Evolutionary conservation across 2,329 filamentous ascomycete species (phyloP), one percentile per base, ranked within the genome.

Genomic region (Blastomyces parvus): DNA sequence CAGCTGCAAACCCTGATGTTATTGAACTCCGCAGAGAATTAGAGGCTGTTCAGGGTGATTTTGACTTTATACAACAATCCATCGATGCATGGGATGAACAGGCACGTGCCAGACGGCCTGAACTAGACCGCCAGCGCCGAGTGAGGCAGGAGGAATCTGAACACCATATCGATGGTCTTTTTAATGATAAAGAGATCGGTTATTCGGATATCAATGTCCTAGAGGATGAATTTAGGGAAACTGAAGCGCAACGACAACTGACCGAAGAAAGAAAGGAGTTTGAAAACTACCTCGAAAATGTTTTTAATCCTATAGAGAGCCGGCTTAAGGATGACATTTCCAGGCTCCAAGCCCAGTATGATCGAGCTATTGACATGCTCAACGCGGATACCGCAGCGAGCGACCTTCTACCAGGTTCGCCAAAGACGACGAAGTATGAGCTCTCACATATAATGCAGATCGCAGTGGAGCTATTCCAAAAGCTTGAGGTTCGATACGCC

Each of bases 131-230:
- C 33, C 80, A 81, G 48, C 80, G 82, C 3, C 75, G 76, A 64
- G 71, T 71, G 61, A 80, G 83, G 17, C 80, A 82, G 69, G 78
- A 81, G 62, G 78, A 82, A 65, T 81, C 78, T 2, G 81, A 84
- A 67, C 73, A 72, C n/a, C 76, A 78, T 58, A 82, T 82, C 40
- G 81, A 84, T 66, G 75, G 77, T 0, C 74, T 84, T 1, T 85
- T 84, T 72, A 80, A 84, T 66, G 78, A 78, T 59, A 79, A 84
- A 62, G 79, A 83, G 66, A 84, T 85, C 55, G 82, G 81, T 0
- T 84, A 85, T 69, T 81, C 81, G 14, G 82, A 84, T 59, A 82
- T 85, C 67, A 80, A 79, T 46, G 76, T 76, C 19, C 73, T 84
- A 11, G 83, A 85, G 68, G 78, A 81, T 59, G 81, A 83, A 38